Percentiles rank a stretch among this genome's conserved stretches.
These are phyloP conservation scores for Vigna mungo DNA, from an alignment of 306 rosid genomes.

Conservation along the genomic window DNA sequence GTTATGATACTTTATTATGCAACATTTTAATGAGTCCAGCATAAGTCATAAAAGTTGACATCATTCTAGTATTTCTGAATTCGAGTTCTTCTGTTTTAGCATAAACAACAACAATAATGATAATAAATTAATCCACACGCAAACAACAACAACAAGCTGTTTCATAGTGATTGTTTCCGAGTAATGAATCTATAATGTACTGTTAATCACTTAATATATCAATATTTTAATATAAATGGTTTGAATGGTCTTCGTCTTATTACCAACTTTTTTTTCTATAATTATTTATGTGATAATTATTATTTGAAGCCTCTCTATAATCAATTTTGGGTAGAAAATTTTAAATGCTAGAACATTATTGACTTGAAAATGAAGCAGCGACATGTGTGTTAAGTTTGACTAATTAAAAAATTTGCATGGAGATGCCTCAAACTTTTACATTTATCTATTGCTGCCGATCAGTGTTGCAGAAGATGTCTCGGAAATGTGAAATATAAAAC, in stretches of 20 bases:
- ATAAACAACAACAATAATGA: no score
- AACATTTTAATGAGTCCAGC: no score
- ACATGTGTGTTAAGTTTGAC: background rate
- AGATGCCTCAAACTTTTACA: background rate
- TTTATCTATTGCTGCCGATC: conserved; percentile 17
- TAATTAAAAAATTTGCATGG: background rate
- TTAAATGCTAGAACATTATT: background rate
- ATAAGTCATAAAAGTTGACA: no score
- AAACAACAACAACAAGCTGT: no score
- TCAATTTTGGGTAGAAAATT: background rate
- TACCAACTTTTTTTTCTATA: background rate
- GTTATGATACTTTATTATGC: no score
- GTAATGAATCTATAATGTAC: no score
- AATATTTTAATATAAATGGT: no score
- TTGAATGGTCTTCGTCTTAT: background rate
- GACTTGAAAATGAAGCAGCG: conserved; percentile 4
- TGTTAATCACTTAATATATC: no score
- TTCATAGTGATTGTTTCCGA: no score
- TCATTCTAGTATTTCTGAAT: no score
- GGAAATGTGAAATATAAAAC: background rate
- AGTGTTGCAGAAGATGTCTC: conserved; percentile 2
- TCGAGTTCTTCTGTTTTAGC: no score
- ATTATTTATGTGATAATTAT: background rate
- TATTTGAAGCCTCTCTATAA: background rate
- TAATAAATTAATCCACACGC: no score